Conservation (phyloP, 345 rosid species). For the Psidium guajava region DNA sequence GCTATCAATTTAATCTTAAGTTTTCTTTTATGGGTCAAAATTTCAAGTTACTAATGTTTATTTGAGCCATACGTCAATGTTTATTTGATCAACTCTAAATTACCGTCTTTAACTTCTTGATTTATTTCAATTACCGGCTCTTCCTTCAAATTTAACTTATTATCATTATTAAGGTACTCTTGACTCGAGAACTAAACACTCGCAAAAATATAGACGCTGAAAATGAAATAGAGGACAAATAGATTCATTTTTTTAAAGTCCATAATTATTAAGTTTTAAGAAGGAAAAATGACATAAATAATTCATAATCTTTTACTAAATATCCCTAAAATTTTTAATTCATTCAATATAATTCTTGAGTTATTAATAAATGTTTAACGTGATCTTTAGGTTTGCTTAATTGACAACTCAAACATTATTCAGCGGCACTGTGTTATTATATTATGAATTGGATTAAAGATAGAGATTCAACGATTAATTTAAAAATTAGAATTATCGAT, state of each 20-base stretch:
- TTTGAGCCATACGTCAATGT: fast-evolving
- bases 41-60: background rate
- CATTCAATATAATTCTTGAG: fast-evolving
- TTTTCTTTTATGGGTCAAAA: no score
- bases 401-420: background rate
- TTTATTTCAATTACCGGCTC: background rate
- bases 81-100: background rate
- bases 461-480: background rate
- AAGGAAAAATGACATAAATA: background rate
- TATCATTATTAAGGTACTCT: background rate
- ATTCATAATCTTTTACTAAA: fast-evolving
- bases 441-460: background rate
- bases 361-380: fast-evolving
- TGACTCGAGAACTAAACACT: background rate
- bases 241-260: no score
- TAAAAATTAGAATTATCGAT: no score
- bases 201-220: background rate
- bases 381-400: fast-evolving
- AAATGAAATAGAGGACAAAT: no score
- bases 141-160: background rate
- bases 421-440: background rate
- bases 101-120: background rate
- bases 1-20: background rate
- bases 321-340: background rate
- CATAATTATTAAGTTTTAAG: background rate